These are phyloP conservation scores for Hippophae gyantsensis DNA, from an alignment of 306 rosid species.

Conservation along the genomic window DNA sequence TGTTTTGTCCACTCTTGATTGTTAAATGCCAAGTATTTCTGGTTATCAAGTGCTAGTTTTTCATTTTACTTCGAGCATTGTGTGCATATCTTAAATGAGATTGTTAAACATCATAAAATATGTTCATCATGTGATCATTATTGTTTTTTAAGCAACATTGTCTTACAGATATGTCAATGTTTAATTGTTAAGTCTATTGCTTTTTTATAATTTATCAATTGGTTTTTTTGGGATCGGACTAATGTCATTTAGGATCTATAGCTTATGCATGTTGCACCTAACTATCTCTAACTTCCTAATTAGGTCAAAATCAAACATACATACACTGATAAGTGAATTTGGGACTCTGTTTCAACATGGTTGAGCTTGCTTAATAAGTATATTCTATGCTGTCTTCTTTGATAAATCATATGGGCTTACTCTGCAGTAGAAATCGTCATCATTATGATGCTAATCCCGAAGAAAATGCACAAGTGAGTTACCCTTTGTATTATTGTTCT, in stretches of 20 bases:
- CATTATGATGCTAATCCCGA: slow-evolving; percentile 58
- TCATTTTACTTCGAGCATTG: not conserved
- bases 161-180: not conserved
- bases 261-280: slow-evolving; percentile 2
- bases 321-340: slow-evolving; percentile 27
- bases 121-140: not conserved
- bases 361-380: slow-evolving; percentile 41
- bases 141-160: not conserved
- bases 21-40: not conserved
- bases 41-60: not conserved
- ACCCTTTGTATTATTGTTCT: not conserved
- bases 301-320: slow-evolving; percentile 32
- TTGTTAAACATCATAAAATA: not conserved
- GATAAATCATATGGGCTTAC: slow-evolving; percentile 75
- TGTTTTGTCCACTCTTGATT: not conserved
- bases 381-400: slow-evolving; percentile 69
- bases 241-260: too few relatives aligned
- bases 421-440: slow-evolving; percentile 76
- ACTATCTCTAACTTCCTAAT: slow-evolving; percentile 23
- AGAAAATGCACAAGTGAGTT: slow-evolving; percentile 73
- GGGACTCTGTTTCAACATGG: slow-evolving; percentile 23
- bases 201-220: too few relatives aligned
- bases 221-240: too few relatives aligned
- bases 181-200: not conserved
- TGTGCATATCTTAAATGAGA: not conserved